Percentiles rank a stretch among this genome's conserved stretches.
Evolutionary conservation across 345 rosid genomes (phyloP).

Genomic region (Arabidopsis suecica): DNA sequence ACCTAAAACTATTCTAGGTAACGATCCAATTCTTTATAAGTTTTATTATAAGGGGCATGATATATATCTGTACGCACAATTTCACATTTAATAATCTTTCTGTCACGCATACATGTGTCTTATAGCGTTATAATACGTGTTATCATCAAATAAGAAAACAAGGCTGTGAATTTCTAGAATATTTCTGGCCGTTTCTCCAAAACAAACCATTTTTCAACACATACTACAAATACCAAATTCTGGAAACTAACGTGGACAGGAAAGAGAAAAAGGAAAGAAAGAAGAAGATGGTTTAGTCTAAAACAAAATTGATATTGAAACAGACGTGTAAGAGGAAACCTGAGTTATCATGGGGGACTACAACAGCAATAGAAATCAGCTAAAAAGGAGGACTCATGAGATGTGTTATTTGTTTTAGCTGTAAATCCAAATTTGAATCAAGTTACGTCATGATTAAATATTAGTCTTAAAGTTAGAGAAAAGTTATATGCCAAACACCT

Average conservation of each 20-base stretch:
- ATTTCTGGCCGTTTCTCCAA: neutral
- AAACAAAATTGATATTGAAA: neutral
- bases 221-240: neutral
- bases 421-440: too few relatives aligned
- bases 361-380: too few relatives aligned
- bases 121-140: neutral
- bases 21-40: neutral
- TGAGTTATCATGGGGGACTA: too few relatives aligned
- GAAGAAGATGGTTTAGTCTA: neutral
- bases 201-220: neutral
- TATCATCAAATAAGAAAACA: neutral
- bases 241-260: neutral
- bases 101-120: constrained; percentile 3
- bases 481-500: too few relatives aligned
- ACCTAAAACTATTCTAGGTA: constrained; percentile 22
- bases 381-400: too few relatives aligned
- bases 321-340: too few relatives aligned
- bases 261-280: neutral
- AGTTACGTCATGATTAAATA: too few relatives aligned
- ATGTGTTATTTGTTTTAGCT: too few relatives aligned
- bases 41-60: neutral
- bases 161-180: neutral
- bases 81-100: neutral
- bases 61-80: neutral
- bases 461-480: too few relatives aligned